These are phyloP conservation scores for Suhomyces bribrorum DNA, from an alignment of 1,139 yeast species.

Conservation along the genomic window DNA sequence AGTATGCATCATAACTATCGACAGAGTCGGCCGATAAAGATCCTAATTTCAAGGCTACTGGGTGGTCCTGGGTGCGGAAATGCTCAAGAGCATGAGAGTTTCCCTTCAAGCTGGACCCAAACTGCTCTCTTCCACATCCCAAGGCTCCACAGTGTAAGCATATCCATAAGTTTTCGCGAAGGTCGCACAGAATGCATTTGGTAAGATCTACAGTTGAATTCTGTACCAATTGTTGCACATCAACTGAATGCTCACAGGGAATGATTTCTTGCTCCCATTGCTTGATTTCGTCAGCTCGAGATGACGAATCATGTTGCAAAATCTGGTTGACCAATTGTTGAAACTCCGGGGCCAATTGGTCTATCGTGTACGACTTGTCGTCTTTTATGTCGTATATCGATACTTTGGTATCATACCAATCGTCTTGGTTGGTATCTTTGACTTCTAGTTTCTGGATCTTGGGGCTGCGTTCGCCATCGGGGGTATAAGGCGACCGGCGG, in stretches of 20 bases:
- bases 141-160: slow-evolving; percentile 86
- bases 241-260: slow-evolving; percentile 75
- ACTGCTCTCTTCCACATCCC: slow-evolving; percentile 92
- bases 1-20: slow-evolving; percentile 69
- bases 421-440: slow-evolving; percentile 68
- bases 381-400: slow-evolving; percentile 44
- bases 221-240: slow-evolving; percentile 41
- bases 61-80: slow-evolving; percentile 57
- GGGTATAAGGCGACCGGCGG: slow-evolving; percentile 20
- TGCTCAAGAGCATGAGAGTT: slow-evolving; percentile 87
- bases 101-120: slow-evolving; percentile 85
- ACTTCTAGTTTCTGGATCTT: slow-evolving; percentile 77
- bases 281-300: slow-evolving; percentile 68
- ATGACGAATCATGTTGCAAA: slow-evolving; percentile 63
- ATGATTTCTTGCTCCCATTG: slow-evolving; percentile 90
- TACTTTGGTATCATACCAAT: slow-evolving; percentile 55
- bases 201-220: slow-evolving; percentile 35
- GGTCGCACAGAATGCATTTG: slow-evolving; percentile 62
- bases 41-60: slow-evolving; percentile 87
- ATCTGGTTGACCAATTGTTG: slow-evolving; percentile 48
- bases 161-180: slow-evolving; percentile 79
- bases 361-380: slow-evolving; percentile 24
- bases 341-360: slow-evolving; percentile 24
- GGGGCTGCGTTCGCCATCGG: slow-evolving; percentile 39
- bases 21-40: slow-evolving; percentile 69